Evolutionary conservation across 129 eudicot genomes (phyloP), one percentile per base, ranked within the genome.

Genomic region (Scalesia atractyloides): DNA sequence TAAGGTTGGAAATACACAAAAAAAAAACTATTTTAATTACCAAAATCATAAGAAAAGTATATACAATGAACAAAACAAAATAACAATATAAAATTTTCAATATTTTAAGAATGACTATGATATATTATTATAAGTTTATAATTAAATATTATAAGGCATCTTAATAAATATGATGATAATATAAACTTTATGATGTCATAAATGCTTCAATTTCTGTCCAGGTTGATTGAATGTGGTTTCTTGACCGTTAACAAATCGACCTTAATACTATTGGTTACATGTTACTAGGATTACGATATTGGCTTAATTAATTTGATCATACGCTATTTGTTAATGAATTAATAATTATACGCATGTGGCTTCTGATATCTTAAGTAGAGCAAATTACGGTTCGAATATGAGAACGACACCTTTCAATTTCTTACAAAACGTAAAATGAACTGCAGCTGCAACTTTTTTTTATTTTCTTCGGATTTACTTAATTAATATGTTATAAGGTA

Each of bases 341-440:
- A 39, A 39, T 18, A 53, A 53, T 53, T 53, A 17, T 53, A 53
- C 5, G 60, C 60, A 53, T 53, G 60, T 53, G 60, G 60, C 7
- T 53, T 9, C 30, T 53, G 1, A 7, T 53, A 53, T 53, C 2
- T 53, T 53, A 53, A 18, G 9, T 18, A 17, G 60, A 53, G 60
- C 60, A 53, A 18, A 53, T 53, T 53, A 18, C 60, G 60, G 60
- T 53, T 53, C 30, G 53, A 53, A 17, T 53, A 53, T 7, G 30
- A 9, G 9, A 19, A 19, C 30, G 60, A 53, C 60, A 53, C 60
- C 13, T 17, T 53, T 53, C 59, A 18, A 12, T 53, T 53, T 19
- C 2, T 17, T 53, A 53, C 3, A 53, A 53, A 53, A 53, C 60
- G 59, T 53, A 17, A 53, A 53, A 53, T 53, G 26, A 53, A 53